Conservation (phyloP, 2,329 filamentous ascomycete genomes). For the Xylaria sp. region DNA sequence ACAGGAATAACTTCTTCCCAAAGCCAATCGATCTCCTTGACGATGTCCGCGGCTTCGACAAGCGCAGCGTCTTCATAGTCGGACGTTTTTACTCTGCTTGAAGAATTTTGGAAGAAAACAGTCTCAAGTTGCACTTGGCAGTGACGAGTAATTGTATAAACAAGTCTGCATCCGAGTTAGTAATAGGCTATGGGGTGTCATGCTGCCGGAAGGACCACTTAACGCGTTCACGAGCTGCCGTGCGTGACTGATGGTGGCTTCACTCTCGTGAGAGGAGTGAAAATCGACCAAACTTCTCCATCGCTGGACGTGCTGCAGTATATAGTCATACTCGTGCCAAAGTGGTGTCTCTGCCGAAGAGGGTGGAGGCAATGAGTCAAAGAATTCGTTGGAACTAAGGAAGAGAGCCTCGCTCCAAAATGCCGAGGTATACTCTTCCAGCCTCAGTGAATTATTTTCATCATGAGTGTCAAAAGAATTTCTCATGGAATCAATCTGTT, state of each 20-base stretch:
- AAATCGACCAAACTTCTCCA: slow-evolving; percentile 30
- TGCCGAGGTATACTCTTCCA: slow-evolving; percentile 2
- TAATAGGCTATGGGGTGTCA: neutral
- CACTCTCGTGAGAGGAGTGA: slow-evolving; percentile 1
- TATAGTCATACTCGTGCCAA: slow-evolving; percentile 34
- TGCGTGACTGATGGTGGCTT: slow-evolving; percentile 38
- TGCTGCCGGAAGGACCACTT: slow-evolving; percentile 14
- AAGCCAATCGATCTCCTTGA: slow-evolving; percentile 49
- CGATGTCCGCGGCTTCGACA: slow-evolving; percentile 36
- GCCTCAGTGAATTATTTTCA: neutral
- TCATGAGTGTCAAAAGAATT: slow-evolving; percentile 13
- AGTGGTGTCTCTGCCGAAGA: neutral
- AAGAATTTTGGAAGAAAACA: slow-evolving; percentile 29
- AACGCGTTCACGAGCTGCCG: slow-evolving; percentile 47
- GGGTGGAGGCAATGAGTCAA: neutral
- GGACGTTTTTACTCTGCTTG: neutral
- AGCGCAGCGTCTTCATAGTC: slow-evolving; percentile 25
- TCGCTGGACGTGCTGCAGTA: slow-evolving; percentile 30
- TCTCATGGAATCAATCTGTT: slow-evolving; percentile 29
- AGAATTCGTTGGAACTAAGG: slow-evolving; percentile 18
- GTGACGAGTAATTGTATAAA: slow-evolving; percentile 36
- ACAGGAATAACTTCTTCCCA: slow-evolving; percentile 53
- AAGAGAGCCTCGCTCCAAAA: slow-evolving; percentile 24
- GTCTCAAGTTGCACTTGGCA: slow-evolving; percentile 32
- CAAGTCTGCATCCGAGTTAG: slow-evolving; percentile 31